Evolutionary conservation across 2,329 filamentous ascomycete species (phyloP).

Genomic region (Fonsecaea pedrosoi): DNA sequence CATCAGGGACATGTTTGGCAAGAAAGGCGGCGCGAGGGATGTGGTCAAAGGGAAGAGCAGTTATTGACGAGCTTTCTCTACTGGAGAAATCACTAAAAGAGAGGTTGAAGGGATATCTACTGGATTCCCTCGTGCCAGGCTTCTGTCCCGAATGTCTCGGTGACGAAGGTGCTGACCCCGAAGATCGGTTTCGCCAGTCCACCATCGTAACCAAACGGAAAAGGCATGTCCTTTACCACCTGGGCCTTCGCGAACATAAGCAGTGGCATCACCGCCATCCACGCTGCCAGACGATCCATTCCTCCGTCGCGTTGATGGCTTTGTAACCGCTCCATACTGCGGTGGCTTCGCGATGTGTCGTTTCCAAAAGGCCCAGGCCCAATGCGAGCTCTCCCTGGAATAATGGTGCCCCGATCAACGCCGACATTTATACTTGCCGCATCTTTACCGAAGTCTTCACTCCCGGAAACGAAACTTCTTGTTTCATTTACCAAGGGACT

Average conservation of each 20-base stretch:
- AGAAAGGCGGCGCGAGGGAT: constrained; percentile 46
- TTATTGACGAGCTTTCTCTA: constrained; percentile 37
- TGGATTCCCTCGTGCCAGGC: neutral
- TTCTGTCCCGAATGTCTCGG: neutral
- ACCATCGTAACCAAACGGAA: neutral
- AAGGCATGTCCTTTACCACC: neutral
- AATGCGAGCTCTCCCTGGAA: neutral
- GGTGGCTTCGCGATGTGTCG: constrained; percentile 36
- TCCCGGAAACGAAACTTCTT: constrained; percentile 18
- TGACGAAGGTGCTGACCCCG: neutral
- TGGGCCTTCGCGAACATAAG: neutral
- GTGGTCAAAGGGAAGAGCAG: constrained; percentile 45
- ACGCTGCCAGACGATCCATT: constrained; percentile 27
- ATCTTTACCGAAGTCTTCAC: constrained; percentile 13
- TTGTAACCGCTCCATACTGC: constrained; percentile 37
- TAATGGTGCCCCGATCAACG: neutral
- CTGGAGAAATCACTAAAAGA: neutral
- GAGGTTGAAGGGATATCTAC: neutral
- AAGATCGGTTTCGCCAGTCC: neutral
- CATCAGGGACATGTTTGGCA: constrained; percentile 57
- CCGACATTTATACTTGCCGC: neutral
- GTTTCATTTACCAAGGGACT: constrained; percentile 27
- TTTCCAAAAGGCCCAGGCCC: constrained; percentile 16
- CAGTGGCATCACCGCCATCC: neutral
- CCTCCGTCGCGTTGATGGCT: constrained; percentile 35